Evolutionary conservation across 768 basidiomycete species (phyloP).

Genomic region (Boletellus ananiceps): DNA sequence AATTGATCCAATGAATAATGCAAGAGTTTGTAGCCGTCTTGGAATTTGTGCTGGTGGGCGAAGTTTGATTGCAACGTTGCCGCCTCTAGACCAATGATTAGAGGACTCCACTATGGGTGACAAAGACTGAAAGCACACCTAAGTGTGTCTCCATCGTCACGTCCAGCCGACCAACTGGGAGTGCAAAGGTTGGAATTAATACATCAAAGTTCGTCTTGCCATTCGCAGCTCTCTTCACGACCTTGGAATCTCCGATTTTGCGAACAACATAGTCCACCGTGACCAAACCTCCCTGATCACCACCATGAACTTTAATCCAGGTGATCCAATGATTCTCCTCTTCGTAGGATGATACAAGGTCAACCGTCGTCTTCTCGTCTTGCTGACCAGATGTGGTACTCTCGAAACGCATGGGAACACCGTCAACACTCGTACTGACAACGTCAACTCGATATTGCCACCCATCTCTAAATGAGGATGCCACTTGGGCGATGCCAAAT

Average conservation of each 20-base stretch:
- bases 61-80: slow-evolving; percentile 52
- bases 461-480: slow-evolving; percentile 16
- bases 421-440: slow-evolving; percentile 57
- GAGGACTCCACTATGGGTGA: not conserved
- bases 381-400: slow-evolving; percentile 39
- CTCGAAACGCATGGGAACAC: slow-evolving; percentile 60
- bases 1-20: slow-evolving; percentile 55
- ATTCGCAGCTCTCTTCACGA: slow-evolving; percentile 33
- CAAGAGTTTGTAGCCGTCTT: slow-evolving; percentile 44
- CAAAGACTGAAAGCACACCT: slow-evolving; percentile 39
- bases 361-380: slow-evolving; percentile 30
- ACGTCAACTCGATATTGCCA: slow-evolving; percentile 43
- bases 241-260: slow-evolving; percentile 14
- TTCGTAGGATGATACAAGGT: slow-evolving; percentile 44
- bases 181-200: slow-evolving; percentile 64
- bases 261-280: slow-evolving; percentile 63
- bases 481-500: slow-evolving; percentile 60
- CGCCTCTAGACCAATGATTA: slow-evolving; percentile 39
- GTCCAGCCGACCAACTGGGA: slow-evolving; percentile 65
- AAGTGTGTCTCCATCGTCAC: slow-evolving; percentile 50
- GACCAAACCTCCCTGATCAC: slow-evolving; percentile 47
- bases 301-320: slow-evolving; percentile 61
- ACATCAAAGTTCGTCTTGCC: slow-evolving; percentile 38
- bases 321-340: slow-evolving; percentile 58
- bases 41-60: slow-evolving; percentile 40